A percentile compares a stretch with the other conserved stretches of the same genome.
These are phyloP conservation scores for Colletotrichum sp. DNA, from an alignment of 2,329 filamentous ascomycete genomes.

Conservation along the genomic window DNA sequence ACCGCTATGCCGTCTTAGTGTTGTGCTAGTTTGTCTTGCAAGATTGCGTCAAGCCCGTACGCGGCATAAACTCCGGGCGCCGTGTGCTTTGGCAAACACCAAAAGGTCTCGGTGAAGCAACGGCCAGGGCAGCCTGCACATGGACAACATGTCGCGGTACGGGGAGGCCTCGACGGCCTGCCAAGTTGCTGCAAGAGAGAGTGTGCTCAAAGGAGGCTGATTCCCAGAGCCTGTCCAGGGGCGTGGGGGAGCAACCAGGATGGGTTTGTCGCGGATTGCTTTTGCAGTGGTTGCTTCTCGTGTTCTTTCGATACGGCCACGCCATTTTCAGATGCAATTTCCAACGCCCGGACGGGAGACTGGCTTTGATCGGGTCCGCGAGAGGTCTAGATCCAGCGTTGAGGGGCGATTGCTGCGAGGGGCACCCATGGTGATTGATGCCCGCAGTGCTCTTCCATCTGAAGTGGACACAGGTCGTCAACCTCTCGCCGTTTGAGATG, in stretches of 20 bases:
- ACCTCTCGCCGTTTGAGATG: neutral
- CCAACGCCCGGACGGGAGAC: neutral
- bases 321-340: conserved; percentile 22
- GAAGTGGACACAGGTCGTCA: neutral
- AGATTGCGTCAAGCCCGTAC: neutral
- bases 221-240: neutral
- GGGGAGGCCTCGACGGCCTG: neutral
- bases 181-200: neutral
- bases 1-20: neutral
- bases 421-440: neutral
- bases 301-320: conserved; percentile 13
- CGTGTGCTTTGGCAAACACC: neutral
- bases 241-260: neutral
- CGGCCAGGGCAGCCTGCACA: neutral
- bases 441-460: neutral
- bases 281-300: conserved; percentile 6
- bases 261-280: neutral
- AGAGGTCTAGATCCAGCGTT: conserved; percentile 10
- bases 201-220: neutral
- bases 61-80: neutral
- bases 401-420: neutral
- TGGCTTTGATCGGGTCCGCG: neutral
- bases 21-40: neutral
- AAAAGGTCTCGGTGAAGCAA: conserved; percentile 7
- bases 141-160: neutral